These are phyloP conservation scores for Claviceps quebecensis DNA, from an alignment of 2,329 filamentous ascomycete species.

Conservation along the genomic window DNA sequence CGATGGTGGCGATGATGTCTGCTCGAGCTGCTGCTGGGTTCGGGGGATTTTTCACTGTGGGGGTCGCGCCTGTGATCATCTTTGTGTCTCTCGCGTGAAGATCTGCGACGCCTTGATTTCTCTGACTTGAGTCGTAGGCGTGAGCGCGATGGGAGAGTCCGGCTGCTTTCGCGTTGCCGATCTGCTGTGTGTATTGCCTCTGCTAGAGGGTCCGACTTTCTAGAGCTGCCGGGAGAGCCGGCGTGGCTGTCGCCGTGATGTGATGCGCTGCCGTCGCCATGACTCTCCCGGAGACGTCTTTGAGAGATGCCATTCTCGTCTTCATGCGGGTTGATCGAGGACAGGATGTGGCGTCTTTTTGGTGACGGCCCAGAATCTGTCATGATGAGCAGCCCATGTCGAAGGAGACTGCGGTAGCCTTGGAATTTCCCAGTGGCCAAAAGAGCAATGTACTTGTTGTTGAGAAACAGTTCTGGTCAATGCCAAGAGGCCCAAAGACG, in stretches of 20 bases:
- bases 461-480: too few species aligned
- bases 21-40: conserved; percentile 9
- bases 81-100: background rate
- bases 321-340: conserved; percentile 30
- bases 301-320: background rate
- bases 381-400: conserved; percentile 19
- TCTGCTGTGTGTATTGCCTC: background rate
- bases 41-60: conserved; percentile 11
- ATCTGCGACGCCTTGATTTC: conserved; percentile 3
- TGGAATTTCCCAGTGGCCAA: too few species aligned
- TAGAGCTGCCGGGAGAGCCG: background rate
- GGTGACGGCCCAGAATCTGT: conserved; percentile 20
- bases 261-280: background rate
- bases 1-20: conserved; percentile 11
- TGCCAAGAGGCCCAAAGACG: too few species aligned
- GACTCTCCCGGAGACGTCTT: background rate
- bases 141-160: background rate
- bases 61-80: background rate
- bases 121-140: conserved; percentile 4
- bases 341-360: conserved; percentile 33
- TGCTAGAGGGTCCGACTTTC: background rate
- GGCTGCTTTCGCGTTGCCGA: background rate
- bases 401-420: background rate
- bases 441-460: too few species aligned
- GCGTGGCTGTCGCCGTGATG: conserved; percentile 3